Percentiles rank a stretch among this genome's conserved stretches.
These are phyloP conservation scores for Talaromyces sp. DNA, from an alignment of 2,329 filamentous ascomycete genomes.

Conservation along the genomic window DNA sequence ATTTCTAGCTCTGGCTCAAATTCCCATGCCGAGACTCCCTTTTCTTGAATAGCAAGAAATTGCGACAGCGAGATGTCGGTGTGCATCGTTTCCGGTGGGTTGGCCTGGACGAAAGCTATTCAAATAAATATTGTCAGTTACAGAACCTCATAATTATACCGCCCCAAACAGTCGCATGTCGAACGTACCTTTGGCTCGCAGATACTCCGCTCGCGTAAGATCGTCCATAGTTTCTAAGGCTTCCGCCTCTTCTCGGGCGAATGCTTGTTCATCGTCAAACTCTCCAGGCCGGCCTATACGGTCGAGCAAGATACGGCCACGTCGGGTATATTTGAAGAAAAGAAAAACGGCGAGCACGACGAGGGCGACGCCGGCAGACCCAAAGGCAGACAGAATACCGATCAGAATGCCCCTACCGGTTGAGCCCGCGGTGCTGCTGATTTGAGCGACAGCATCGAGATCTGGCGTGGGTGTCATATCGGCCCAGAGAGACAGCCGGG, in stretches of 20 bases:
- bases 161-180: not conserved
- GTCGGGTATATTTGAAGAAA: conserved; percentile 85
- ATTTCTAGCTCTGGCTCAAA: conserved; percentile 99
- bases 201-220: conserved; percentile 79
- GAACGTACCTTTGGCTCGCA: conserved; percentile 80
- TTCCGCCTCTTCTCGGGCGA: conserved; percentile 87
- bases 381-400: conserved; percentile 88
- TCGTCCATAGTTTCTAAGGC: conserved; percentile 95
- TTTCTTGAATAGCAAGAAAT: conserved; percentile 97
- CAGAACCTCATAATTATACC: conserved; percentile 9
- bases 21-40: conserved; percentile 98
- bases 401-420: conserved; percentile 81
- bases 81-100: conserved; percentile 88
- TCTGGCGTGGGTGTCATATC: not conserved
- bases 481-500: not conserved
- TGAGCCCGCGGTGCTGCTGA: conserved; percentile 40
- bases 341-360: conserved; percentile 77
- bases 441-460: conserved; percentile 5
- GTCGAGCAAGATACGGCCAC: conserved; percentile 87
- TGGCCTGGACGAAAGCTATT: conserved; percentile 84
- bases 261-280: conserved; percentile 96
- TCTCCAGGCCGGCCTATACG: conserved; percentile 89
- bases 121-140: not conserved
- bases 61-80: conserved; percentile 97
- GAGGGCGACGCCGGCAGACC: conserved; percentile 78